These are phyloP conservation scores for Exsudoporus floridanus DNA, from an alignment of 1,284 basidiomycete genomes.

Conservation along the genomic window DNA sequence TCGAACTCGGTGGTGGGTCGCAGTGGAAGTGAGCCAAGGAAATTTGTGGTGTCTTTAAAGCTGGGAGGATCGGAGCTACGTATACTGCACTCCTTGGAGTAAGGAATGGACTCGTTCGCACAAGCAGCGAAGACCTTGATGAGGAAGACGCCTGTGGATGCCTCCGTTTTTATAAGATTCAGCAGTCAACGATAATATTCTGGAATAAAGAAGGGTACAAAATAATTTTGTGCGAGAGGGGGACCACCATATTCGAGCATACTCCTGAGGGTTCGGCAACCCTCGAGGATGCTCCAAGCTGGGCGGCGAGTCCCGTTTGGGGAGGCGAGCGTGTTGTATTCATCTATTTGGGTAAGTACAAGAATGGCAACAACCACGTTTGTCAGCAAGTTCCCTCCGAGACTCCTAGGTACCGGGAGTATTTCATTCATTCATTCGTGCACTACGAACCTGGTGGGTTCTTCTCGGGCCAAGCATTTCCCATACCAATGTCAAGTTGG, in stretches of 20 bases:
- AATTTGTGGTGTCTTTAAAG: slow-evolving; percentile 3
- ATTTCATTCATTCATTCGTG: too few relatives aligned
- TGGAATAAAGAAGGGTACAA: neutral
- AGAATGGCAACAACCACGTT: too few relatives aligned
- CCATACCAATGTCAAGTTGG: too few relatives aligned
- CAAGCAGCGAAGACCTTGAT: neutral
- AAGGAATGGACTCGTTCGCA: neutral
- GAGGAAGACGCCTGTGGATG: neutral
- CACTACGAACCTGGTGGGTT: too few relatives aligned
- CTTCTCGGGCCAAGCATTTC: too few relatives aligned
- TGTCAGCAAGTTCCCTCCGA: too few relatives aligned
- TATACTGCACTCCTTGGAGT: neutral
- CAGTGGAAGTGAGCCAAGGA: slow-evolving; percentile 6
- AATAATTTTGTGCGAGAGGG: neutral
- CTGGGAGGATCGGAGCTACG: too few relatives aligned
- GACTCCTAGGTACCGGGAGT: too few relatives aligned
- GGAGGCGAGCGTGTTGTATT: too few relatives aligned
- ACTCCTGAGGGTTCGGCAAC: slow-evolving; percentile 1
- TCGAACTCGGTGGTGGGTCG: slow-evolving; percentile 6
- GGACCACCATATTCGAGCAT: neutral
- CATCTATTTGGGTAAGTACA: too few relatives aligned
- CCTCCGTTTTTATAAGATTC: slow-evolving; percentile 1
- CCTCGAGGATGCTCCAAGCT: slow-evolving; percentile 11
- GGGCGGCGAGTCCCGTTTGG: slow-evolving; percentile 4
- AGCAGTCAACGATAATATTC: slow-evolving; percentile 1